Percentiles rank a stretch among this genome's conserved stretches.
These are phyloP conservation scores for Rhodotorula sp. DNA, from an alignment of 1,284 basidiomycete species.

Conservation along the genomic window DNA sequence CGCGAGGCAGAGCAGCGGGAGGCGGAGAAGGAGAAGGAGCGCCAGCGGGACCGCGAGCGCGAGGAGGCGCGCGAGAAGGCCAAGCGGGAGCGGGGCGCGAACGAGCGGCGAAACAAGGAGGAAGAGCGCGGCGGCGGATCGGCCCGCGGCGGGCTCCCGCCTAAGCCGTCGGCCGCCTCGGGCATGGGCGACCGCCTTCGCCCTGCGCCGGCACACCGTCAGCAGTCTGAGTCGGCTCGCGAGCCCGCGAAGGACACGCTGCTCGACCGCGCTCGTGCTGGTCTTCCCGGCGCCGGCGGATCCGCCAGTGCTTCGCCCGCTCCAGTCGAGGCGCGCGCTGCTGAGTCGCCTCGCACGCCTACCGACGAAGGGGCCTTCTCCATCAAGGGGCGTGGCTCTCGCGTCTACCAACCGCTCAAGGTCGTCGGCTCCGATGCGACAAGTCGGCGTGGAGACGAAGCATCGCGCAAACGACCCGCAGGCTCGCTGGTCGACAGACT, in stretches of 20 bases:
- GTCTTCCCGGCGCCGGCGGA: not conserved
- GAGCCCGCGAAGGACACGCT: not conserved
- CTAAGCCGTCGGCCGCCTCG: slow-evolving; percentile 1
- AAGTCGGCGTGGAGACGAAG: slow-evolving; percentile 5
- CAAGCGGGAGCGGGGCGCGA: slow-evolving; percentile 49
- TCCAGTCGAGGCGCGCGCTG: too few species aligned
- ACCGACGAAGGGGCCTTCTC: slow-evolving; percentile 3
- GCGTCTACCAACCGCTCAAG: not conserved
- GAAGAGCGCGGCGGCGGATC: slow-evolving; percentile 4
- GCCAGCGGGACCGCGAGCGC: slow-evolving; percentile 20
- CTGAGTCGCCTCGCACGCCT: not conserved
- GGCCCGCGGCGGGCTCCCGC: slow-evolving; percentile 5
- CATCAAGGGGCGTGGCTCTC: slow-evolving; percentile 15
- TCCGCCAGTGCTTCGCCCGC: too few species aligned
- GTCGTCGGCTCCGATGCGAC: not conserved
- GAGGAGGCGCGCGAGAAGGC: slow-evolving; percentile 55
- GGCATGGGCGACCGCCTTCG: slow-evolving; percentile 18
- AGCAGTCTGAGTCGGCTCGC: not conserved
- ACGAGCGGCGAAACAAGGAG: slow-evolving; percentile 45
- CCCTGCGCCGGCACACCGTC: slow-evolving; percentile 19
- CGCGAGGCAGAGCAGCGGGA: slow-evolving; percentile 15
- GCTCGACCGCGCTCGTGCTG: not conserved
- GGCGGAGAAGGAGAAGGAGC: slow-evolving; percentile 36
- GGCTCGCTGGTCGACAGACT: slow-evolving; percentile 22
- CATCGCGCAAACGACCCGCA: slow-evolving; percentile 15